Evolutionary conservation across 2,329 filamentous ascomycete species (phyloP).

Genomic region (Penicillium sp.): DNA sequence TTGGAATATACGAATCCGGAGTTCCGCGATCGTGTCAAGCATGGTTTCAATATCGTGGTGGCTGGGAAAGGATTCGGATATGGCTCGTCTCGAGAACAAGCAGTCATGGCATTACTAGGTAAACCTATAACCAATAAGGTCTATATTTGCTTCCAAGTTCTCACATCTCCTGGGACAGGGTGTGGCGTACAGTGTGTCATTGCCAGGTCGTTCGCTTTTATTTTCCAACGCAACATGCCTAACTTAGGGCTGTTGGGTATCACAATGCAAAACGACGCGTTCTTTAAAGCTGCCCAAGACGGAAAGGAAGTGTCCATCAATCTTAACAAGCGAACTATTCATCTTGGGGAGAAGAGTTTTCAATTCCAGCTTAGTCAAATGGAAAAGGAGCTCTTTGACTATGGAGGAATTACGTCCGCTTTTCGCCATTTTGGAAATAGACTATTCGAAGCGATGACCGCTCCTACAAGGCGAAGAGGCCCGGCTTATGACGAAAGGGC

Average conservation of each 20-base stretch:
- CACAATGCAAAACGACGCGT: constrained; percentile 35
- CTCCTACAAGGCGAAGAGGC: not conserved
- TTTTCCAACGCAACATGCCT: constrained; percentile 45
- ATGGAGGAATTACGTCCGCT: constrained; percentile 39
- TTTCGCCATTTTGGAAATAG: constrained; percentile 38
- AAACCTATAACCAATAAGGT: not conserved
- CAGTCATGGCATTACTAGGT: constrained; percentile 31
- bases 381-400: constrained; percentile 36
- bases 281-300: constrained; percentile 37
- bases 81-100: constrained; percentile 45
- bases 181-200: constrained; percentile 41
- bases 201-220: constrained; percentile 45
- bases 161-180: not conserved
- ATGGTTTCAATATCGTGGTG: constrained; percentile 42
- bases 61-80: constrained; percentile 46
- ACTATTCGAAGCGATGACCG: constrained; percentile 27
- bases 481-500: not conserved
- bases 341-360: constrained; percentile 25
- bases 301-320: constrained; percentile 38
- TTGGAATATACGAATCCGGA: constrained; percentile 40
- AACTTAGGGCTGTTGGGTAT: constrained; percentile 45
- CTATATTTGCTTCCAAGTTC: not conserved
- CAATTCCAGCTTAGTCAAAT: constrained; percentile 38
- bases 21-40: constrained; percentile 36
- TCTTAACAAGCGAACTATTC: constrained; percentile 17